phyloP scores from a whole-genome alignment of 2,329 filamentous ascomycete species.

The Fusarium odoratissimum region DNA sequence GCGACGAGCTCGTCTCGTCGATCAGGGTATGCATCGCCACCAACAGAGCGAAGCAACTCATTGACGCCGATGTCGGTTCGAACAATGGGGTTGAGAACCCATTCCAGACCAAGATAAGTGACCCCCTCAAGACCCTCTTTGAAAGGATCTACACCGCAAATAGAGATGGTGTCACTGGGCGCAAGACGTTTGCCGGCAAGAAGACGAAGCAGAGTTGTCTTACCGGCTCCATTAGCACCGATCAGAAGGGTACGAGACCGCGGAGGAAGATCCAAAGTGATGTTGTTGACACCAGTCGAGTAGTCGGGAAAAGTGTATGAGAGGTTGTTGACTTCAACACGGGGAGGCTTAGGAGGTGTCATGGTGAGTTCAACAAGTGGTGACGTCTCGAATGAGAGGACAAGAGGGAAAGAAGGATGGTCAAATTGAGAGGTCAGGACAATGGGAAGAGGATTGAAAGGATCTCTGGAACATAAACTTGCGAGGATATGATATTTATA shows the following conservation, averaged over 20 bases:
- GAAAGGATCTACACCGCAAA: conserved; percentile 92
- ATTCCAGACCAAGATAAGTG: conserved; percentile 96
- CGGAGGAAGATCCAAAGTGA: conserved; percentile 81
- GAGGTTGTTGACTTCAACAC: conserved; percentile 79
- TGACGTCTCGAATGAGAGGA: conserved; percentile 1
- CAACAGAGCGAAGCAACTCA: conserved; percentile 86
- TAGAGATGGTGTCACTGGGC: conserved; percentile 76
- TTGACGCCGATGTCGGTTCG: conserved; percentile 93
- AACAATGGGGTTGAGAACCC: conserved; percentile 97
- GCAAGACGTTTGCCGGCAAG: conserved; percentile 95
- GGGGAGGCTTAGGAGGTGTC: conserved; percentile 58
- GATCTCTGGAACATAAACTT: background rate
- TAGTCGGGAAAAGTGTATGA: conserved; percentile 92
- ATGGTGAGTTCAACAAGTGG: conserved; percentile 18
- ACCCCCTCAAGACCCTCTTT: conserved; percentile 90
- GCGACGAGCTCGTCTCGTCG: conserved; percentile 87
- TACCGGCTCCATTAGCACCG: conserved; percentile 96
- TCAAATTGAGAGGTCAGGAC: background rate
- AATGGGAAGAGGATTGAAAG: background rate
- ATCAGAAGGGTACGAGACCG: conserved; percentile 91
- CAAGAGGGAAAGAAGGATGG: background rate
- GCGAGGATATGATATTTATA: background rate
- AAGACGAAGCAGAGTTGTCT: conserved; percentile 94
- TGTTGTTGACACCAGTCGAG: conserved; percentile 78
- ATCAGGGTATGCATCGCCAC: conserved; percentile 83